Evolutionary conservation across 1,139 yeast genomes (phyloP).

Genomic region (Nematodospora anomalae): DNA sequence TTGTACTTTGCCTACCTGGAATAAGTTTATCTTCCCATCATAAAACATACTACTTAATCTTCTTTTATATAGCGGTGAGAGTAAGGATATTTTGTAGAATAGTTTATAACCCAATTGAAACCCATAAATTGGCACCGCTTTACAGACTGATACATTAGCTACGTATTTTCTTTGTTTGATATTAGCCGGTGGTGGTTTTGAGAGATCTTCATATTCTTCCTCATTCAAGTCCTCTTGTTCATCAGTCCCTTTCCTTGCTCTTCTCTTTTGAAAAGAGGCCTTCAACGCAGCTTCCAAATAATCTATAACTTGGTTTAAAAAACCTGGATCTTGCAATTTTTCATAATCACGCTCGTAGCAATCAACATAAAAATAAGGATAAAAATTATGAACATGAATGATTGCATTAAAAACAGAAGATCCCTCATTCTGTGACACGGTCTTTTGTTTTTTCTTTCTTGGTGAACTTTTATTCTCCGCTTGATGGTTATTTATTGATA

Average conservation of each 20-base stretch:
- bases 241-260: constrained; percentile 12
- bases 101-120: constrained; percentile 63
- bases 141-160: constrained; percentile 67
- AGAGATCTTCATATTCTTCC: constrained; percentile 13
- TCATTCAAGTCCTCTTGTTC: constrained; percentile 13
- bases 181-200: constrained; percentile 5
- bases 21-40: constrained; percentile 41
- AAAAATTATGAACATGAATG: constrained; percentile 79
- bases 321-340: constrained; percentile 11
- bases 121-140: constrained; percentile 84
- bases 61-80: constrained; percentile 61
- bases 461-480: constrained; percentile 5
- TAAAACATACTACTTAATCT: constrained; percentile 62
- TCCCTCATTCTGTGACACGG: not conserved
- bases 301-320: constrained; percentile 16
- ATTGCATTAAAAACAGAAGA: constrained; percentile 26
- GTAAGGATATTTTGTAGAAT: constrained; percentile 65
- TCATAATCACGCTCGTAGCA: constrained; percentile 26
- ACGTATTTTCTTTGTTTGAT: constrained; percentile 42
- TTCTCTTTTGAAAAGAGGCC: constrained; percentile 18
- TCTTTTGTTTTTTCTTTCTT: constrained; percentile 9
- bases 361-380: constrained; percentile 75
- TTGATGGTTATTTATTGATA: constrained; percentile 26
- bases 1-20: constrained; percentile 4
- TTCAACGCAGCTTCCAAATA: constrained; percentile 22